Conservation (phyloP, 2,329 filamentous ascomycete genomes). For the Didymella glomerata region DNA sequence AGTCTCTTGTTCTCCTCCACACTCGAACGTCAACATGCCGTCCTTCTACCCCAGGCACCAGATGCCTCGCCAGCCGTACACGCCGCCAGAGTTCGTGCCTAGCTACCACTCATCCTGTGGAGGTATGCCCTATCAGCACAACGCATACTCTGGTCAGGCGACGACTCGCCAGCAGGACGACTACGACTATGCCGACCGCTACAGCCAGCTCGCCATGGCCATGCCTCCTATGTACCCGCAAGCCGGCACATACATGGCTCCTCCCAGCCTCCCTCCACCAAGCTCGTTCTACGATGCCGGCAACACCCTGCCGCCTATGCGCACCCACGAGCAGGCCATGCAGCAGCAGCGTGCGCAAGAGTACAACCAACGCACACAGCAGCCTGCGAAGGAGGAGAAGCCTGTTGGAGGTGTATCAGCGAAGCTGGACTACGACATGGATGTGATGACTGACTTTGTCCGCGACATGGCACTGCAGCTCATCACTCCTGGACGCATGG, state of each 20-base stretch:
- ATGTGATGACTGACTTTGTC: conserved; percentile 94
- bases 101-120: conserved; percentile 56
- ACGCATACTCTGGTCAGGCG: conserved; percentile 54
- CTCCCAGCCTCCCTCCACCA: conserved; percentile 47
- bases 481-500: conserved; percentile 67
- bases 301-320: conserved; percentile 58
- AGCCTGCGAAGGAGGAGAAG: conserved; percentile 67
- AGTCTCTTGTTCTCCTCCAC: conserved; percentile 54
- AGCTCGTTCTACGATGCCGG: conserved; percentile 56
- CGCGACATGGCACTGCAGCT: conserved; percentile 84
- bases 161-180: conserved; percentile 54
- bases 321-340: conserved; percentile 48
- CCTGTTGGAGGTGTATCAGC: conserved; percentile 87
- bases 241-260: conserved; percentile 50
- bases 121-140: conserved; percentile 57
- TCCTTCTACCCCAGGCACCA: conserved; percentile 60
- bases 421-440: conserved; percentile 96
- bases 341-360: conserved; percentile 54
- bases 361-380: conserved; percentile 50
- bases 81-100: conserved; percentile 59
- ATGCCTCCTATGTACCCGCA: conserved; percentile 53
- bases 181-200: conserved; percentile 58
- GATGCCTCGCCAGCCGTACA: conserved; percentile 55
- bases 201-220: conserved; percentile 54
- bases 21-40: conserved; percentile 56